These are phyloP conservation scores for Neurospora sp. DNA, from an alignment of 2,329 filamentous ascomycete genomes.

Conservation along the genomic window DNA sequence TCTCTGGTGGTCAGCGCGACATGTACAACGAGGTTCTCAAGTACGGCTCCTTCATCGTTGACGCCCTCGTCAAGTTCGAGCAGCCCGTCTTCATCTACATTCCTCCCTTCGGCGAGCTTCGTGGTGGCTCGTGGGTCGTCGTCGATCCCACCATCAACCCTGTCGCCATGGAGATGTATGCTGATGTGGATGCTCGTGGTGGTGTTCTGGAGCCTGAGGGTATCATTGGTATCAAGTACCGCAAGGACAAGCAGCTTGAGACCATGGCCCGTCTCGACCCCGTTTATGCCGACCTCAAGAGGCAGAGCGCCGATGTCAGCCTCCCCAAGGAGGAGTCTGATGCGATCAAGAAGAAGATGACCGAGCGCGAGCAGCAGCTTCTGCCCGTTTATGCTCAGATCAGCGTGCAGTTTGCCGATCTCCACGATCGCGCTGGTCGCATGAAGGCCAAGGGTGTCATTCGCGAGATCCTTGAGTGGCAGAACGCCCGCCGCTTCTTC, in stretches of 20 bases:
- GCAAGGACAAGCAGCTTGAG: constrained; percentile 91
- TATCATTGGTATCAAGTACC: constrained; percentile 98
- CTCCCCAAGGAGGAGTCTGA: constrained; percentile 66
- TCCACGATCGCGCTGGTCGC: constrained; percentile 91
- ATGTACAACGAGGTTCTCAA: constrained; percentile 99
- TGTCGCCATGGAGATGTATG: constrained; percentile 98
- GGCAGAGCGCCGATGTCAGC: constrained; percentile 53
- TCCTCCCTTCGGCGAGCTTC: constrained; percentile 88
- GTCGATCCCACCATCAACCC: constrained; percentile 98
- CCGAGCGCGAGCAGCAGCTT: constrained; percentile 73
- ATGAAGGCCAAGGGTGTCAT: constrained; percentile 98
- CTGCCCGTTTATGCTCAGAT: constrained; percentile 92
- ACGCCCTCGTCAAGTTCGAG: constrained; percentile 95
- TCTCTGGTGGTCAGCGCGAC: constrained; percentile 97
- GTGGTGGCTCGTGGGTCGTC: constrained; percentile 98
- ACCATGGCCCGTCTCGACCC: constrained; percentile 93
- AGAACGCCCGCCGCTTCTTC: constrained; percentile 89
- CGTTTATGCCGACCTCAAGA: constrained; percentile 73
- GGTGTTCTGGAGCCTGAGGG: constrained; percentile 97
- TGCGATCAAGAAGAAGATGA: constrained; percentile 75
- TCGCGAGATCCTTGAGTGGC: constrained; percentile 73
- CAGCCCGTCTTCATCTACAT: constrained; percentile 99
- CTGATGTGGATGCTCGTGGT: constrained; percentile 85
- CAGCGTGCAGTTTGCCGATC: constrained; percentile 90
- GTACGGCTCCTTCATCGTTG: constrained; percentile 98